Evolutionary conservation across 768 basidiomycete species (phyloP), one percentile per base, ranked within the genome.

Genomic region (Tricholomella constricta): DNA sequence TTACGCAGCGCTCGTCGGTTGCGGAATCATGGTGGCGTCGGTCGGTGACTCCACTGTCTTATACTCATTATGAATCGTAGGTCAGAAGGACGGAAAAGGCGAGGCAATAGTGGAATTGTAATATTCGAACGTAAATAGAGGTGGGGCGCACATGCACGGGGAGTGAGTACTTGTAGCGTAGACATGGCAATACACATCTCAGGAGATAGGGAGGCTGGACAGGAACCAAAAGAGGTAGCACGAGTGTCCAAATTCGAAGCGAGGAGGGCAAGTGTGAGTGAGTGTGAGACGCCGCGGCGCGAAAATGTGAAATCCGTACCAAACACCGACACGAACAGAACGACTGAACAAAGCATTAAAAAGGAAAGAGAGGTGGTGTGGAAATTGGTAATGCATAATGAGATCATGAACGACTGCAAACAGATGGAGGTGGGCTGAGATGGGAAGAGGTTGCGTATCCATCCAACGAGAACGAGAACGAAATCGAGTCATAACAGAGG

Each of bases 121-220:
- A 57, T 53, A 52, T 53, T 29, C 23, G 48, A 46, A 52, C 10
- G 43, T 46, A 46, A 46, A 27, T 52, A 51, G 34, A 20, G 43
- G 23, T 15, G 14, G 36, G 23, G 42, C 34, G 32, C 22, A 50
- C 48, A 42, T 44, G 42, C 42, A 44, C 41, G 35, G 34, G 9
- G 42, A 44, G 42, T 19, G n/a, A 23, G 36, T 40, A 45, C 26
- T 38, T 45, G 35, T 52, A 27, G 43, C 17, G 20, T 15, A 2
- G 43, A 27, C 9, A 27, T n/a, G 10, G 44, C 27, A 32, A 25
- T 6, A 32, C 32, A 32, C 17, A 6, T 32, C 17, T 2, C 17
- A 11, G n/a, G 41, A 44, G 31, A 54, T 15, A 37, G 3, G 38
- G 35, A 29, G 4, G 31, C 9, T 12, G 34, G 20, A 19, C 17